Conservation (phyloP, 805 yeast genomes). For the Tetrapisispora iriomotensis region DNA sequence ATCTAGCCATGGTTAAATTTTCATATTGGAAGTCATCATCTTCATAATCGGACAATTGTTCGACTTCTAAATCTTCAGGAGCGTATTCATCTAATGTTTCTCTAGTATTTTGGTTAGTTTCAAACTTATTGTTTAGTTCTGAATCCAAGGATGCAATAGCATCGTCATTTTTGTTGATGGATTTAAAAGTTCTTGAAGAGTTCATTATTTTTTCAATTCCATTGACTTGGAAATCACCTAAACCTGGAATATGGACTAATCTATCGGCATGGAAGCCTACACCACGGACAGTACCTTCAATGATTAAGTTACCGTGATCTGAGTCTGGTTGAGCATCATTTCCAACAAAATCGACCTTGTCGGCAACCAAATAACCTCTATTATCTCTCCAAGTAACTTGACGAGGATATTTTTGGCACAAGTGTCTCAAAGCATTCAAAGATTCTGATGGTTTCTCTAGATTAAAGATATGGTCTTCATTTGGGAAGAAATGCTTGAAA, state of each 20-base stretch:
- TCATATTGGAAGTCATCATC: conserved; percentile 28
- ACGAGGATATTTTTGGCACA: conserved; percentile 83
- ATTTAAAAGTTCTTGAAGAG: conserved; percentile 21
- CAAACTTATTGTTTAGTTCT: conserved; percentile 20
- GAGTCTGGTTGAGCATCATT: conserved; percentile 5
- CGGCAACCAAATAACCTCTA: conserved; percentile 83
- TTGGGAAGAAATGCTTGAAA: conserved; percentile 70
- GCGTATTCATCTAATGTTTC: conserved; percentile 53
- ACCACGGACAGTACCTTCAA: conserved; percentile 85
- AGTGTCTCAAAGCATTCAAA: conserved; percentile 56
- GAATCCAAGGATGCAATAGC: conserved; percentile 11
- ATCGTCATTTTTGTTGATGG: conserved; percentile 6
- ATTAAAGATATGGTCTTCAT: conserved; percentile 65
- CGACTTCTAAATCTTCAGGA: conserved; percentile 45
- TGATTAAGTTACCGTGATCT: conserved; percentile 36
- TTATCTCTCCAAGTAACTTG: conserved; percentile 85
- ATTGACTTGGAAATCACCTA: conserved; percentile 78
- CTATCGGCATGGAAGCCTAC: conserved; percentile 69
- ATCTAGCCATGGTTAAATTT: conserved; percentile 28
- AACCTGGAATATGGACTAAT: conserved; percentile 76
- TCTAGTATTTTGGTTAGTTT: conserved; percentile 33
- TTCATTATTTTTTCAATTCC: conserved; percentile 44
- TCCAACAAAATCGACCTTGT: conserved; percentile 35
- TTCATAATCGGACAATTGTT: conserved; percentile 29
- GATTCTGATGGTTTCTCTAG: conserved; percentile 61